phyloP scores from a whole-genome alignment of 352 stramenopile genomes.

The Hyaloperonospora arabidopsidis region DNA sequence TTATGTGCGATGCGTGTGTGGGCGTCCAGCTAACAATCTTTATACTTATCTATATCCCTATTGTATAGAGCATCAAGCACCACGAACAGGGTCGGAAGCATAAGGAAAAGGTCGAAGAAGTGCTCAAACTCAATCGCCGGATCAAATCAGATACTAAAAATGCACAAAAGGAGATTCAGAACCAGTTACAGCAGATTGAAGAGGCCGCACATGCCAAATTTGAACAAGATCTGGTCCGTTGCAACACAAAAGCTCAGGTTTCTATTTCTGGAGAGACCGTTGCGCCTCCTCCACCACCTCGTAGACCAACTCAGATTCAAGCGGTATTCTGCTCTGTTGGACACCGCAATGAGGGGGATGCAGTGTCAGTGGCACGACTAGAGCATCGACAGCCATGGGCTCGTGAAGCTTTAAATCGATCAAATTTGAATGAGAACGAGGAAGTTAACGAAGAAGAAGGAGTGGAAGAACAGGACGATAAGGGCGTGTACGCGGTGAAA shows the following conservation, averaged over 20 bases:
- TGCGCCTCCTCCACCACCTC: slow-evolving; percentile 9
- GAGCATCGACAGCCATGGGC: no score
- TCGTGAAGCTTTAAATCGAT: not conserved
- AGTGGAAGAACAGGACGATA: slow-evolving; percentile 49
- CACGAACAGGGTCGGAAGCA: slow-evolving; percentile 72
- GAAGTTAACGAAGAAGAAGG: slow-evolving; percentile 17
- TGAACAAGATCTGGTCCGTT: slow-evolving; percentile 42
- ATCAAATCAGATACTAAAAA: slow-evolving; percentile 51
- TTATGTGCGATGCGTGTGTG: not conserved
- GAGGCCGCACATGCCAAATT: slow-evolving; percentile 49
- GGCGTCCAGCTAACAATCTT: no score
- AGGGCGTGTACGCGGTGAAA: slow-evolving; percentile 60
- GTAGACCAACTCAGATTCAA: slow-evolving; percentile 8
- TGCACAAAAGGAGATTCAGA: slow-evolving; percentile 47
- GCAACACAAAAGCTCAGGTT: slow-evolving; percentile 8
- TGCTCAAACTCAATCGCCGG: slow-evolving; percentile 66
- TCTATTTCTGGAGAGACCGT: slow-evolving; percentile 17
- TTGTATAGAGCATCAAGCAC: slow-evolving; percentile 61
- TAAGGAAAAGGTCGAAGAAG: slow-evolving; percentile 66
- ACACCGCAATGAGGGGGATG: not conserved
- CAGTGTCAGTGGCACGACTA: not conserved
- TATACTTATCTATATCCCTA: no score
- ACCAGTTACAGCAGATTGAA: slow-evolving; percentile 72
- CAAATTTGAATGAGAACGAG: not conserved
- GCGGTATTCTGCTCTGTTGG: not conserved